phyloP scores from a whole-genome alignment of 805 yeast species.

The Zygosaccharomyces kombuchaensis region DNA sequence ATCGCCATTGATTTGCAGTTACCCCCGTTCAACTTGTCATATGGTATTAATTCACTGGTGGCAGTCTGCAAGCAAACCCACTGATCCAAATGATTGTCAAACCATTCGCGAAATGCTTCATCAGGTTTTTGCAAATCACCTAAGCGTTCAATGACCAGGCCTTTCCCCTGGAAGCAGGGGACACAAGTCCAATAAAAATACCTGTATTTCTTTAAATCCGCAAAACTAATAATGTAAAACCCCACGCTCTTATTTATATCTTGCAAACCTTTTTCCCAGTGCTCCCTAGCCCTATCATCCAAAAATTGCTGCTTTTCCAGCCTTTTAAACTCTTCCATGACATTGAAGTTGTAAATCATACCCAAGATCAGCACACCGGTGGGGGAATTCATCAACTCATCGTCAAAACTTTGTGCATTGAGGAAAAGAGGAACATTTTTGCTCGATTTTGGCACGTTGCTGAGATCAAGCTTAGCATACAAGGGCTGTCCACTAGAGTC shows the following conservation, averaged over 20 bases:
- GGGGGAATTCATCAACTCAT: constrained; percentile 8
- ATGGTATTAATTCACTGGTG: constrained; percentile 17
- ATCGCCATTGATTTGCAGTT: constrained; percentile 33
- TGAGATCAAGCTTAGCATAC: constrained; percentile 26
- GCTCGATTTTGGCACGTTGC: constrained; percentile 14
- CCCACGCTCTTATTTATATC: constrained; percentile 26
- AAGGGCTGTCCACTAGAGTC: constrained; percentile 30
- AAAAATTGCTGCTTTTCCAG: constrained; percentile 60
- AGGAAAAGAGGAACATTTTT: constrained; percentile 22
- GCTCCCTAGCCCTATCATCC: constrained; percentile 37
- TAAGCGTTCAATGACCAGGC: constrained; percentile 10
- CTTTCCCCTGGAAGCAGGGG: constrained; percentile 49
- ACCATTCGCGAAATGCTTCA: constrained; percentile 17
- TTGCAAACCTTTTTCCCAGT: constrained; percentile 26
- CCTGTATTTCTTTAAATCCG: constrained; percentile 84
- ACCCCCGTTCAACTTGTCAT: constrained; percentile 9
- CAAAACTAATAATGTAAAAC: constrained; percentile 61
- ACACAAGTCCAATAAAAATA: constrained; percentile 88
- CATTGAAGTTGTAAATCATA: constrained; percentile 59
- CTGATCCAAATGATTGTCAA: constrained; percentile 14
- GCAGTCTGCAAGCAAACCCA: constrained; percentile 32
- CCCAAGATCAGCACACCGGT: constrained; percentile 34
- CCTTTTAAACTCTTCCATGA: constrained; percentile 77
- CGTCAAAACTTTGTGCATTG: constrained; percentile 35
- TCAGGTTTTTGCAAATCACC: background rate